phyloP scores from a whole-genome alignment of 2,329 filamentous ascomycete genomes.

The Fusarium nanum region DNA sequence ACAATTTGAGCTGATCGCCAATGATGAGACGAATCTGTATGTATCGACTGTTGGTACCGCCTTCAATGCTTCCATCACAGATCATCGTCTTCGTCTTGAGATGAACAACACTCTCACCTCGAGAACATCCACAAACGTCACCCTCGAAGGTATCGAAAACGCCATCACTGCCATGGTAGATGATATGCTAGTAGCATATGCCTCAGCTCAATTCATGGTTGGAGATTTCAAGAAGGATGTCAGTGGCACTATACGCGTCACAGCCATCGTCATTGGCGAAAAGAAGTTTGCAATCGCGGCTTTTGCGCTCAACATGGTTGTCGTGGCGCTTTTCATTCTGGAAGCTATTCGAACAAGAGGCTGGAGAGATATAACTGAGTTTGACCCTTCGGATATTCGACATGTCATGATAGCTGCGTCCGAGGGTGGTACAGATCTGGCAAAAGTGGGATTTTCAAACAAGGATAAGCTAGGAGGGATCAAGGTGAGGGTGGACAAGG shows the following conservation, averaged over 20 bases:
- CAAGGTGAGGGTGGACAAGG: constrained; percentile 1
- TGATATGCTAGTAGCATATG: constrained; percentile 1
- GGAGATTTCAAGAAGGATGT: not conserved
- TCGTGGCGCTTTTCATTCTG: constrained; percentile 7
- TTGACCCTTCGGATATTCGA: constrained; percentile 29
- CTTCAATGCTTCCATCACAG: constrained; percentile 49
- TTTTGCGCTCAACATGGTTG: constrained; percentile 12
- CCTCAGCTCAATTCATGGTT: constrained; percentile 8
- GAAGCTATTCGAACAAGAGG: constrained; percentile 30
- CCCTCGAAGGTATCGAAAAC: constrained; percentile 1
- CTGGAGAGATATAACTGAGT: constrained; percentile 30
- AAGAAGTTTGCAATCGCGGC: constrained; percentile 19
- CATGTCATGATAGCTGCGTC: constrained; percentile 29
- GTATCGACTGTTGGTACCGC: constrained; percentile 52
- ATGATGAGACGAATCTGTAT: constrained; percentile 53
- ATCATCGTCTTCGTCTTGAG: constrained; percentile 15
- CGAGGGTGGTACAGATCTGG: constrained; percentile 6
- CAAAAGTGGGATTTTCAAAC: constrained; percentile 1
- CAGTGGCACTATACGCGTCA: not conserved
- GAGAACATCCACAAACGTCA: not conserved
- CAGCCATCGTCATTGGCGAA: constrained; percentile 15
- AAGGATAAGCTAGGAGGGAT: constrained; percentile 11
- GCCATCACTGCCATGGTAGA: not conserved
- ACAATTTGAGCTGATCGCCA: constrained; percentile 52
- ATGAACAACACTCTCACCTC: constrained; percentile 9